Evolutionary conservation across 306 rosid species (phyloP).

Genomic region (Sicyos edulis): DNA sequence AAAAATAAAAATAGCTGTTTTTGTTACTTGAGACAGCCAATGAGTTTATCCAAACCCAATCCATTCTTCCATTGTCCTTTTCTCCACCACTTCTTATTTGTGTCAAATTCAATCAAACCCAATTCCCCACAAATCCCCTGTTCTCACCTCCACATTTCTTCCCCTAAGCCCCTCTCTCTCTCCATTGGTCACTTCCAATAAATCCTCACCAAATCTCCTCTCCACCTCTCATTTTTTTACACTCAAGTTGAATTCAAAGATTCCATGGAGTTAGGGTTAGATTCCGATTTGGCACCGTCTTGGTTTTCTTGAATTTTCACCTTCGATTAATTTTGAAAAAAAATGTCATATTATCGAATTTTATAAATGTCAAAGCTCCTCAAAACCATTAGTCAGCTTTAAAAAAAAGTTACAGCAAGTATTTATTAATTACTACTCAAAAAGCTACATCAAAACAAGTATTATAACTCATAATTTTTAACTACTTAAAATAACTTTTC

Average conservation of each 20-base stretch:
- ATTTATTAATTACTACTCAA: too few relatives aligned
- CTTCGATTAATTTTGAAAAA: too few relatives aligned
- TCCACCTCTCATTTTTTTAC: neutral
- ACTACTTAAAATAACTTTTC: too few relatives aligned
- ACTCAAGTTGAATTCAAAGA: neutral
- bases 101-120: slow-evolving; percentile 7
- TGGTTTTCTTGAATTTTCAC: neutral
- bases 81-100: slow-evolving; percentile 8
- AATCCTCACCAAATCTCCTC: neutral
- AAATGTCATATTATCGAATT: too few relatives aligned
- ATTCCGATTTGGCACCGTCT: neutral
- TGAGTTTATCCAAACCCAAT: too few relatives aligned
- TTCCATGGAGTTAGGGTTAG: neutral
- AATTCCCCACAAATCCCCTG: neutral
- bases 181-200: neutral
- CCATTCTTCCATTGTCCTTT: neutral
- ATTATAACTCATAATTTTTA: too few relatives aligned
- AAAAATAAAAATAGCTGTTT: too few relatives aligned
- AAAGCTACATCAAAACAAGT: too few relatives aligned
- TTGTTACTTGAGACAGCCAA: too few relatives aligned
- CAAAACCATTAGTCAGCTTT: too few relatives aligned
- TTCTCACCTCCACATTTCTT: slow-evolving; percentile 2
- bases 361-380: too few relatives aligned
- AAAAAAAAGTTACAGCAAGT: too few relatives aligned
- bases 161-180: neutral